A percentile compares a stretch with the other conserved stretches of the same genome.
phyloP scores from a whole-genome alignment of 1,139 yeast species.

The Yamadazyma spencermartinsiae region DNA sequence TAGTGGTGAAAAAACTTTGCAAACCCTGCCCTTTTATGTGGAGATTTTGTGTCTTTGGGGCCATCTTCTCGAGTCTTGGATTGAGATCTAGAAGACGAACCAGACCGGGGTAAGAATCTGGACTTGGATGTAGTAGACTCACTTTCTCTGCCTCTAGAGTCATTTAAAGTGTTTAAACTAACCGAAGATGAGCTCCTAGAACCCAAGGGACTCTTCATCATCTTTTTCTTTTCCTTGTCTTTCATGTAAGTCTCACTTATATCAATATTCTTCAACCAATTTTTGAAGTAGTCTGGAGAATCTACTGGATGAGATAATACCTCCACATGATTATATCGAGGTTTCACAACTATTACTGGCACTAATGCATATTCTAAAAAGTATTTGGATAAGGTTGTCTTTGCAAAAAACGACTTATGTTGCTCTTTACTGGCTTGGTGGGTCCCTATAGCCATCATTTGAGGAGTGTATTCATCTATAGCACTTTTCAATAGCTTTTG shows the following conservation, averaged over 20 bases:
- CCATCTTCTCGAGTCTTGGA: slow-evolving; percentile 4
- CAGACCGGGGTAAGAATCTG: slow-evolving; percentile 13
- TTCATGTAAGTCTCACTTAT: slow-evolving; percentile 19
- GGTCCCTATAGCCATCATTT: slow-evolving; percentile 65
- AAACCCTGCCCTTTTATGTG: slow-evolving; percentile 7
- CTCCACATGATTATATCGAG: slow-evolving; percentile 45
- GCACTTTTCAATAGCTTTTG: slow-evolving; percentile 55
- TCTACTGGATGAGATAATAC: slow-evolving; percentile 26
- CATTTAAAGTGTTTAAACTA: slow-evolving; percentile 8
- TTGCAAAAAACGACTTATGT: slow-evolving; percentile 47
- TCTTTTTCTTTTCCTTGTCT: slow-evolving; percentile 16
- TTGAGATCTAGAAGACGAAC: slow-evolving; percentile 12
- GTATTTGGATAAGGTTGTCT: slow-evolving; percentile 56
- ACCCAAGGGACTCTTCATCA: slow-evolving; percentile 9
- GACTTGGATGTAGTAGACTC: slow-evolving; percentile 3
- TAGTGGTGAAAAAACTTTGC: slow-evolving; percentile 11
- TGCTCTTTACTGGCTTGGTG: slow-evolving; percentile 42
- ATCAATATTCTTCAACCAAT: slow-evolving; percentile 29
- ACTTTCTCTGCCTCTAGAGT: slow-evolving; percentile 17
- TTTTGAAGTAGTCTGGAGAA: slow-evolving; percentile 30
- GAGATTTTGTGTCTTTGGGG: slow-evolving; percentile 3
- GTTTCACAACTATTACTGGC: slow-evolving; percentile 69
- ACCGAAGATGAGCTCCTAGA: slow-evolving; percentile 13
- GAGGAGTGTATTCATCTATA: slow-evolving; percentile 62
- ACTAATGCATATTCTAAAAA: slow-evolving; percentile 67